A percentile compares a stretch with the other conserved stretches of the same genome.
These are phyloP conservation scores for Aspergillus puulaauensis DNA, from an alignment of 2,329 filamentous ascomycete genomes.

Conservation along the genomic window DNA sequence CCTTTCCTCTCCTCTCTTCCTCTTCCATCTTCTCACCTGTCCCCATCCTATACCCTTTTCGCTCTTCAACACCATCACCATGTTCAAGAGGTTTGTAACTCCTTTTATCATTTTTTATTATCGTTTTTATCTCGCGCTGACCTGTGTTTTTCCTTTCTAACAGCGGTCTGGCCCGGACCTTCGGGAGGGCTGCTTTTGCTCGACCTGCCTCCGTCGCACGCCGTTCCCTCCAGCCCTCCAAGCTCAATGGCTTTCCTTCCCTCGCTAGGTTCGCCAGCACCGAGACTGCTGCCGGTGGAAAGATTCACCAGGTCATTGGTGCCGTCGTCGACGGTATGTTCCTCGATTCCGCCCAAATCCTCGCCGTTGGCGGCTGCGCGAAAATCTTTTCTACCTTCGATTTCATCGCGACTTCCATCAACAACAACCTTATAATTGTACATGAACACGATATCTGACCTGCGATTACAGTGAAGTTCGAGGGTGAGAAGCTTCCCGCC, in stretches of 20 bases:
- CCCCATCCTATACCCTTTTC: conserved; percentile 36
- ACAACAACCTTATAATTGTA: conserved; percentile 26
- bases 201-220: conserved; percentile 55
- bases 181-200: conserved; percentile 60
- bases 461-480: conserved; percentile 81
- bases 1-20: conserved; percentile 31
- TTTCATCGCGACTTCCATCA: conserved; percentile 36
- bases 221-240: conserved; percentile 57
- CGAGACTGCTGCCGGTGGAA: conserved; percentile 58
- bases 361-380: conserved; percentile 26
- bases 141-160: conserved; percentile 11
- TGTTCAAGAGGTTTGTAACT: conserved; percentile 61
- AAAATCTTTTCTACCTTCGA: conserved; percentile 46
- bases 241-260: conserved; percentile 58
- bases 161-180: conserved; percentile 66
- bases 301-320: conserved; percentile 85
- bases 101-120: conserved; percentile 12
- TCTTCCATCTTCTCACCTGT: conserved; percentile 33
- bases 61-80: conserved; percentile 52
- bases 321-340: conserved; percentile 94
- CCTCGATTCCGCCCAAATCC: conserved; percentile 20
- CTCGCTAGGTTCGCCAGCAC: conserved; percentile 64
- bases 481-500: conserved; percentile 84
- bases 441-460: conserved; percentile 30
- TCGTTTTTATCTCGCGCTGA: conserved; percentile 13